Conservation (phyloP, 1,284 basidiomycete species). For the Marasmius tenuissimus region DNA sequence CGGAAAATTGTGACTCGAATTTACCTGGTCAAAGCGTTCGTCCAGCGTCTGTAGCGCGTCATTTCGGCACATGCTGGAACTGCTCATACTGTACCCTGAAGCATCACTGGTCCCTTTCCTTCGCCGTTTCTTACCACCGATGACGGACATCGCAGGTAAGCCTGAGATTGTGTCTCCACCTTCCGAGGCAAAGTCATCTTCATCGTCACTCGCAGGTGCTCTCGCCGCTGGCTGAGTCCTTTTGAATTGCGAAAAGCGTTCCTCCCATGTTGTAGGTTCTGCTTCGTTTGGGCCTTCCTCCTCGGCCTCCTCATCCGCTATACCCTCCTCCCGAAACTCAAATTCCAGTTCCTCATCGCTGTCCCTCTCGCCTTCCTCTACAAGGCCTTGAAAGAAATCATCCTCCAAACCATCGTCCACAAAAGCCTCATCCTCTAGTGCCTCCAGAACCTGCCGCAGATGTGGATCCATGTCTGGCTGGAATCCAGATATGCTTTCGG, state of each 20-base stretch:
- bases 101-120: conserved; percentile 80
- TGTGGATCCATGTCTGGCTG: conserved; percentile 98
- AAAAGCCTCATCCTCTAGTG: conserved; percentile 95
- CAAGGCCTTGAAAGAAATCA: conserved; percentile 73
- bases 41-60: conserved; percentile 88
- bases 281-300: conserved; percentile 22
- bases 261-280: conserved; percentile 61
- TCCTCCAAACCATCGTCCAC: conserved; percentile 76
- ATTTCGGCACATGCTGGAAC: conserved; percentile 94
- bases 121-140: conserved; percentile 70
- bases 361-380: conserved; percentile 71
- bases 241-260: conserved; percentile 79
- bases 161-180: conserved; percentile 79
- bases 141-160: conserved; percentile 70
- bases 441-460: conserved; percentile 90
- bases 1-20: background rate
- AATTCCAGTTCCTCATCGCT: conserved; percentile 57
- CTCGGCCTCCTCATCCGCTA: conserved; percentile 26
- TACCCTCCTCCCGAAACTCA: conserved; percentile 70
- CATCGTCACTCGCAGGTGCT: conserved; percentile 34
- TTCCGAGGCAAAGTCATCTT: conserved; percentile 65
- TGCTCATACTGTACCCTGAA: conserved; percentile 95
- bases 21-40: conserved; percentile 90
- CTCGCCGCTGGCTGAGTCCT: conserved; percentile 36
- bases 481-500: conserved; percentile 84